Evolutionary conservation across 1,284 basidiomycete species (phyloP).

Genomic region (Heterobasidion occidentale): DNA sequence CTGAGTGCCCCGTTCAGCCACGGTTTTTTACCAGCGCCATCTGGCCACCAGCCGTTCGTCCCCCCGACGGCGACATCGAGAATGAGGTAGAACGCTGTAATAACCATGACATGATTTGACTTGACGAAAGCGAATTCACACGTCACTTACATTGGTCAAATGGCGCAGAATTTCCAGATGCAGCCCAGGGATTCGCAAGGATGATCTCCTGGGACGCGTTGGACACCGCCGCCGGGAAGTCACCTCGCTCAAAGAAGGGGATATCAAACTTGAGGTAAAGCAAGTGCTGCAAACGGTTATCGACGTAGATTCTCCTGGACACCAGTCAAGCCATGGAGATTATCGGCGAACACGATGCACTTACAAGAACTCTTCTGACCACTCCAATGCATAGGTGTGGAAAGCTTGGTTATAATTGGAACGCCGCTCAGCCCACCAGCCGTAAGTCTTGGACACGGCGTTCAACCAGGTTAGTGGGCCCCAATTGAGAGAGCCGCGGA

Average conservation of each 20-base stretch:
- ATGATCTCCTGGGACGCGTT: slow-evolving; percentile 65
- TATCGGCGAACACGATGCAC: slow-evolving; percentile 10
- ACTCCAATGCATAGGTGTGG: slow-evolving; percentile 78
- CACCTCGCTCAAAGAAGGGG: slow-evolving; percentile 71
- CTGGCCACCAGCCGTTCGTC: slow-evolving; percentile 81
- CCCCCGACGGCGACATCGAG: slow-evolving; percentile 74
- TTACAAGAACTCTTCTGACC: slow-evolving; percentile 70
- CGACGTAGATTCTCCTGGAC: slow-evolving; percentile 64
- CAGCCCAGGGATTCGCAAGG: slow-evolving; percentile 61
- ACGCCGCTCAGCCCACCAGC: slow-evolving; percentile 65
- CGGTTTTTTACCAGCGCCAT: slow-evolving; percentile 63
- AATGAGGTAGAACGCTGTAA: slow-evolving; percentile 63
- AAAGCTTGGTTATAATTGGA: slow-evolving; percentile 61
- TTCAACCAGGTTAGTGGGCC: slow-evolving; percentile 70
- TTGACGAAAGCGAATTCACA: slow-evolving; percentile 16
- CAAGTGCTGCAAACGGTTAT: slow-evolving; percentile 64
- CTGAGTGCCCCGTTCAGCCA: slow-evolving; percentile 61
- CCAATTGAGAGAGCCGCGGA: slow-evolving; percentile 79
- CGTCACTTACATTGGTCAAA: slow-evolving; percentile 64
- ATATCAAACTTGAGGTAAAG: slow-evolving; percentile 57
- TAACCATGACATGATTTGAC: not conserved
- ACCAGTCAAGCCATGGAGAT: too few relatives aligned
- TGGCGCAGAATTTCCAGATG: slow-evolving; percentile 57
- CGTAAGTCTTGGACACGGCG: slow-evolving; percentile 66
- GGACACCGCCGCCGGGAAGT: slow-evolving; percentile 66